Evolutionary conservation across 2,329 filamentous ascomycete genomes (phyloP).

Genomic region (Aspergillus sp.): DNA sequence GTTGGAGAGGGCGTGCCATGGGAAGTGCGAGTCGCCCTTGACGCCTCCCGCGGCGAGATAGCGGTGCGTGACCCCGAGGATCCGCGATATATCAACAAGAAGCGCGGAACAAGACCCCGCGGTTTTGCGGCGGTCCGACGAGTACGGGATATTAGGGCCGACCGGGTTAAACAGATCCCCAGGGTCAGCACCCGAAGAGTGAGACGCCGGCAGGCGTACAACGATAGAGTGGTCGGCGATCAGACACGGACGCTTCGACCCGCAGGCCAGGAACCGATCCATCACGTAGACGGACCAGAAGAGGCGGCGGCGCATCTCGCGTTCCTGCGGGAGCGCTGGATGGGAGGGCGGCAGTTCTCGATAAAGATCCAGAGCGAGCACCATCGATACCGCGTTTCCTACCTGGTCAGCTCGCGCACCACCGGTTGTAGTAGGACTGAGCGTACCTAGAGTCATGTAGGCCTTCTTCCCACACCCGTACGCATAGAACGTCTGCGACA

Average conservation of each 20-base stretch:
- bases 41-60: slow-evolving; percentile 84
- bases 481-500: slow-evolving; percentile 74
- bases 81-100: slow-evolving; percentile 80
- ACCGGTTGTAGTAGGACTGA: background rate
- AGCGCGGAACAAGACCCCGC: slow-evolving; percentile 78
- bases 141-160: slow-evolving; percentile 73
- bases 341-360: slow-evolving; percentile 67
- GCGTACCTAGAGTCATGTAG: slow-evolving; percentile 77
- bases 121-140: slow-evolving; percentile 67
- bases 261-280: slow-evolving; percentile 78
- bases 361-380: slow-evolving; percentile 76
- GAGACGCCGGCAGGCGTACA: slow-evolving; percentile 68
- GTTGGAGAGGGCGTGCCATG: slow-evolving; percentile 83
- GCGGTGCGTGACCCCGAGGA: slow-evolving; percentile 77
- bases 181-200: slow-evolving; percentile 61
- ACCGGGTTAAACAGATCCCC: slow-evolving; percentile 80
- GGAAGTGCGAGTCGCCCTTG: slow-evolving; percentile 86
- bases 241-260: slow-evolving; percentile 78
- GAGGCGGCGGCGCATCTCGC: slow-evolving; percentile 73
- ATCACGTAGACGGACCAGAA: slow-evolving; percentile 90
- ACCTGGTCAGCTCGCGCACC: background rate
- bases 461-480: slow-evolving; percentile 79
- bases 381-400: slow-evolving; percentile 80
- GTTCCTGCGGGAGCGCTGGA: slow-evolving; percentile 65
- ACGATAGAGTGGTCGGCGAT: slow-evolving; percentile 75